Evolutionary conservation across 2,329 filamentous ascomycete species (phyloP).

Genomic region (Raffaelea arxii): DNA sequence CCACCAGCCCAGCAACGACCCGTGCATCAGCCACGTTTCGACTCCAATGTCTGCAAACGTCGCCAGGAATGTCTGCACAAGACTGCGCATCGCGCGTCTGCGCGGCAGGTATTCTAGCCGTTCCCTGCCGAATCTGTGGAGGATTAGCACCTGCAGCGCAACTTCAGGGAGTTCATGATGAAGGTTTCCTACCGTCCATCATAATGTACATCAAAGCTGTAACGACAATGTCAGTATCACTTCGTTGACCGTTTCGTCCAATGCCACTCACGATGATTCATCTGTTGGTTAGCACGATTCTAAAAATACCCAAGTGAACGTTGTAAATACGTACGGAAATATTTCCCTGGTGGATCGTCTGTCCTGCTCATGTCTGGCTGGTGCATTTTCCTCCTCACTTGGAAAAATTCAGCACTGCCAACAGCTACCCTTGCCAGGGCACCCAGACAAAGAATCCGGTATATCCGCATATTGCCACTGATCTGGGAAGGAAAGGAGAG

Average conservation of each 20-base stretch:
- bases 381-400: slow-evolving; percentile 15
- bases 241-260: background rate
- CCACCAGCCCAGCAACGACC: slow-evolving; percentile 82
- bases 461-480: slow-evolving; percentile 13
- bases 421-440: slow-evolving; percentile 9
- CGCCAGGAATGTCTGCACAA: slow-evolving; percentile 63
- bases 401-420: slow-evolving; percentile 13
- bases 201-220: slow-evolving; percentile 7
- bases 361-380: slow-evolving; percentile 15
- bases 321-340: slow-evolving; percentile 22
- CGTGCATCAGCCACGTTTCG: slow-evolving; percentile 77
- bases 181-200: slow-evolving; percentile 5
- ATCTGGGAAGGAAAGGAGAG: no score
- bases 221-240: background rate
- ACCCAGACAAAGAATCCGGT: slow-evolving; percentile 5
- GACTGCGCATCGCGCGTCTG: slow-evolving; percentile 52
- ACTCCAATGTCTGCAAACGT: slow-evolving; percentile 56
- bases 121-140: slow-evolving; percentile 24
- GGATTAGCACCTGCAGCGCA: no score
- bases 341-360: slow-evolving; percentile 17
- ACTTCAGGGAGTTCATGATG: no score
- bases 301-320: background rate
- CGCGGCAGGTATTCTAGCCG: slow-evolving; percentile 41
- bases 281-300: slow-evolving; percentile 3
- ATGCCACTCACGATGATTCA: slow-evolving; percentile 14